phyloP scores from a whole-genome alignment of 2,329 filamentous ascomycete genomes.

The Samsoniella hepiali region DNA sequence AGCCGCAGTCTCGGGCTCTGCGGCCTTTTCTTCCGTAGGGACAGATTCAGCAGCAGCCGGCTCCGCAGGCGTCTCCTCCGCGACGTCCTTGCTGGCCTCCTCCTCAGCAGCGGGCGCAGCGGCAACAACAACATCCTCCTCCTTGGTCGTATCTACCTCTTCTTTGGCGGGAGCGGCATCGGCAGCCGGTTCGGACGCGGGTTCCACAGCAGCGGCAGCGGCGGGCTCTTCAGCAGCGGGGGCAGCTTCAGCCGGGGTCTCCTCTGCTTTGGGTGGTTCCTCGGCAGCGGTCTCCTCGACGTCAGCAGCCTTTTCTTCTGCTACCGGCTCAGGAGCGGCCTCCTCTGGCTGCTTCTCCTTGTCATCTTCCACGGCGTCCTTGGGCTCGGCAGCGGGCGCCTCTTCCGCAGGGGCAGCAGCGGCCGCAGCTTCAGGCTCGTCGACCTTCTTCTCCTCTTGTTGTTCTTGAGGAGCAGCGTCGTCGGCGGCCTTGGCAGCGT shows the following conservation, averaged over 20 bases:
- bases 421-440: neutral
- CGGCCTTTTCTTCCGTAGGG: constrained; percentile 11
- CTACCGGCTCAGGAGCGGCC: neutral
- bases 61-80: constrained; percentile 1
- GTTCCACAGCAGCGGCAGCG: constrained; percentile 11
- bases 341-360: neutral
- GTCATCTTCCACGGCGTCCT: neutral
- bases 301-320: constrained; percentile 6
- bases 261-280: neutral
- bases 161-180: neutral
- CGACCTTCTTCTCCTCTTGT: neutral
- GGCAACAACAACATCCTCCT: constrained; percentile 1
- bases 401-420: neutral
- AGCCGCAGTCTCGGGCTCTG: constrained; percentile 4
- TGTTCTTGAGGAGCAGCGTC: neutral
- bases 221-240: neutral
- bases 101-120: neutral
- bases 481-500: neutral
- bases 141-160: neutral
- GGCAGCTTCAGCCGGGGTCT: constrained; percentile 13
- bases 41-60: neutral
- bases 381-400: constrained; percentile 2
- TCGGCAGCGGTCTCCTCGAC: constrained; percentile 13
- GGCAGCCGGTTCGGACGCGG: constrained; percentile 6
- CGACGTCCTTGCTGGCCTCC: neutral